Evolutionary conservation across 306 rosid species (phyloP), one percentile per base, ranked within the genome.

Genomic region (Lathyrus sativus): DNA sequence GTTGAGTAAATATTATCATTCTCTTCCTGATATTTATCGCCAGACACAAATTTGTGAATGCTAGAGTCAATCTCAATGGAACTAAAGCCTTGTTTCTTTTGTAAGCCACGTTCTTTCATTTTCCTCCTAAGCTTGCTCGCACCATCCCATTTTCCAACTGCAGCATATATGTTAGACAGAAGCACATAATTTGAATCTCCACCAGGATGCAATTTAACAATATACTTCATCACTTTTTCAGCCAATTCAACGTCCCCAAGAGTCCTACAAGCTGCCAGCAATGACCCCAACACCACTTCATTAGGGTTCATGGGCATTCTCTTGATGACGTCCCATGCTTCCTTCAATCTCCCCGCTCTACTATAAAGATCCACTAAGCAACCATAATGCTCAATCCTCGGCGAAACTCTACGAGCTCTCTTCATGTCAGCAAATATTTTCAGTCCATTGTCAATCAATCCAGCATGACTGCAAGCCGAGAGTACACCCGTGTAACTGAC

Each of bases 401-500:
- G 93, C 17, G 44, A 31, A 70, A 88, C 80, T 72, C 80, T 76
- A 51, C 68, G 80, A 53, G 71, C 76, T 26, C 80, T 81, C 78
- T 61, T 86, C 91, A 89, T 89, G 53, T 68, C 72, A 58, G 84
- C 71, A 65, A 92, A 92, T 48, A 89, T 79, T 81, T 41, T 31
- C 5, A 86, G 81, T 35, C 96, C 96, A 61, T 88, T 78, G 1
- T 85, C 75, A 2, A 89, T 81, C 42, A 92, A 68, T 31, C 98
- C 96, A 2, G 89, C 93, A 74, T 89, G 98, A 73, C 91, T 90
- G 53, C 98, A 92, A 0, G 98, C 96, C 2, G 88, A 85, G 19
- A 92, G 93, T 45, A 96, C 96, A 43, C 93, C 96, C 0, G 98
- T 92, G 84, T 84, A 88, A 79, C 86, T 90, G 3, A 89, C 92